These are phyloP conservation scores for Aspergillus niger DNA, from an alignment of 2,329 filamentous ascomycete species.

Conservation along the genomic window DNA sequence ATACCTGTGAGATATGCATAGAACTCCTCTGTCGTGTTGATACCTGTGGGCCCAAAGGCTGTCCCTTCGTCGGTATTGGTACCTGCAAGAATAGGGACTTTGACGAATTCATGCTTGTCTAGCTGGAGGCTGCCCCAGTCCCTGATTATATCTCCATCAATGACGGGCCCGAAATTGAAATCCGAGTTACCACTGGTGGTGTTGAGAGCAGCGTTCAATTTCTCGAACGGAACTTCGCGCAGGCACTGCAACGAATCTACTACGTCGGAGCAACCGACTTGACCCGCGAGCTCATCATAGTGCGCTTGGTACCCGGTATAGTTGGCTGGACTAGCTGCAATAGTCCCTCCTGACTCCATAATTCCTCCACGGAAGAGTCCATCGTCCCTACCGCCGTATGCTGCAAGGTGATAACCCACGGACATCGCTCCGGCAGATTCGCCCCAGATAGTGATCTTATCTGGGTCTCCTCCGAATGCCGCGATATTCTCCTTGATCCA, in stretches of 20 bases:
- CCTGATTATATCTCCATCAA: constrained; percentile 61
- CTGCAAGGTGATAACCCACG: constrained; percentile 54
- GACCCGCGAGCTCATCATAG: constrained; percentile 63
- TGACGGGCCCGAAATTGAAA: constrained; percentile 41
- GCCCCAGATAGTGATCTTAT: constrained; percentile 54
- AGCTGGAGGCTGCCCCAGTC: constrained; percentile 58
- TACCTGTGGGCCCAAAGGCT: constrained; percentile 54
- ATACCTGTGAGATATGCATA: constrained; percentile 41
- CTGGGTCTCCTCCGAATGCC: constrained; percentile 37
- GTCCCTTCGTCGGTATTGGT: constrained; percentile 68
- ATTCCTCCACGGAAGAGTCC: constrained; percentile 58
- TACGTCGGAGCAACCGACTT: constrained; percentile 60
- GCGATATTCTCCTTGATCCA: constrained; percentile 43
- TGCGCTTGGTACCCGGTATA: constrained; percentile 45
- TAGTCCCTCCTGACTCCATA: constrained; percentile 55
- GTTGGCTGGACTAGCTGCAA: constrained; percentile 46
- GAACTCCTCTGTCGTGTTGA: constrained; percentile 60
- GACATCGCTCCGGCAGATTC: constrained; percentile 57
- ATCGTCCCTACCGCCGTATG: constrained; percentile 58
- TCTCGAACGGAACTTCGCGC: constrained; percentile 60
- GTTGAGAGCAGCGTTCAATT: constrained; percentile 59
- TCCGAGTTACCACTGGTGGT: constrained; percentile 38
- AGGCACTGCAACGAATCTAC: constrained; percentile 67
- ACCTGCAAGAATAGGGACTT: constrained; percentile 65
- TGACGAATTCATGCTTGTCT: constrained; percentile 60